Conservation (phyloP, 768 basidiomycete genomes). For the Pleurotus djamor region DNA sequence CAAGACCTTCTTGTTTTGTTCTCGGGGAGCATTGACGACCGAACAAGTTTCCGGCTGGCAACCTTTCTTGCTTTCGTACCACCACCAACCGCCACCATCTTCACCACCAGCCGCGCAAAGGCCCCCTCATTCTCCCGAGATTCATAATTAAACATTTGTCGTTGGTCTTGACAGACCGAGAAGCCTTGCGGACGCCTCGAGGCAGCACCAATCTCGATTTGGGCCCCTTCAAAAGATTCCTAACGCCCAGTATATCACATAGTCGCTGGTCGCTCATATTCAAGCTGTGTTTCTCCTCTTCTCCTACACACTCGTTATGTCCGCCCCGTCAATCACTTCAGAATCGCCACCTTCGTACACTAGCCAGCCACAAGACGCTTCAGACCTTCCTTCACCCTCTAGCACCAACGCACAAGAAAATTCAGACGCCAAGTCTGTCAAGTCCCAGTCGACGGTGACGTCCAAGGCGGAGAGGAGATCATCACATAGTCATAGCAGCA, state of each 20-base stretch:
- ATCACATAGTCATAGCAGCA: background rate
- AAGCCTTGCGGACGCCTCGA: conserved; percentile 6
- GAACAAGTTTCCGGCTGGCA: background rate
- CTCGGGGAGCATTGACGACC: conserved; percentile 4
- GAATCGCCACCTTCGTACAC: conserved; percentile 4
- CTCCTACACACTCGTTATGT: conserved; percentile 14
- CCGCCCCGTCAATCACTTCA: conserved; percentile 4
- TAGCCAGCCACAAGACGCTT: background rate
- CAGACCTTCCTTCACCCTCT: background rate
- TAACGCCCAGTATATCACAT: background rate
- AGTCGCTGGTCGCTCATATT: background rate
- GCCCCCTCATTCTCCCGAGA: background rate
- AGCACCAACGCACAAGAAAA: background rate
- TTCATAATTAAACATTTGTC: conserved; percentile 4
- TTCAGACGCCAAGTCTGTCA: conserved; percentile 1
- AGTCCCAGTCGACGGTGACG: conserved; percentile 2
- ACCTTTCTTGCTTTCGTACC: conserved; percentile 7
- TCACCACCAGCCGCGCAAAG: background rate
- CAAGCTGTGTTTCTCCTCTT: background rate
- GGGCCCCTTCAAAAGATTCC: background rate
- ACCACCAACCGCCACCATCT: background rate
- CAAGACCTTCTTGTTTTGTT: conserved; percentile 1
- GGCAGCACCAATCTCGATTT: conserved; percentile 8
- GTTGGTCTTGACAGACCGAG: conserved; percentile 7
- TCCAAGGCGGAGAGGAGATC: background rate